These are phyloP conservation scores for Neurospora sp. DNA, from an alignment of 2,329 filamentous ascomycete species.

Conservation along the genomic window DNA sequence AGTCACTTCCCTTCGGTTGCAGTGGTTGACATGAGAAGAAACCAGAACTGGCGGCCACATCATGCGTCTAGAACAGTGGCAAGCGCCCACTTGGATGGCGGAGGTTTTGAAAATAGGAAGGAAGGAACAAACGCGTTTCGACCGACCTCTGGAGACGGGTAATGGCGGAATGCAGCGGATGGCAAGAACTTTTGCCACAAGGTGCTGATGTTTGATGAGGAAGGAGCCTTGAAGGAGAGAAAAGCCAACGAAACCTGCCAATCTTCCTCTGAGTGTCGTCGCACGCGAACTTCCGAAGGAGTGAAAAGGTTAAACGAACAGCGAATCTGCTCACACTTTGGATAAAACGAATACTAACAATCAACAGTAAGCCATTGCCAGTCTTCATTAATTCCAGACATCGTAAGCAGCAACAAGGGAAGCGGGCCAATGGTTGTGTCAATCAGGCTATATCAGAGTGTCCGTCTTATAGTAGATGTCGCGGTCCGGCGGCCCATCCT, in stretches of 20 bases:
- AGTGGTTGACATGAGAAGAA: neutral
- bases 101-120: neutral
- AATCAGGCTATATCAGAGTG: constrained; percentile 18
- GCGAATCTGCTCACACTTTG: constrained; percentile 18
- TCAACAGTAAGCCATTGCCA: constrained; percentile 6
- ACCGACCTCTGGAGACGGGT: neutral
- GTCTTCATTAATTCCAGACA: constrained; percentile 13
- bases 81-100: neutral
- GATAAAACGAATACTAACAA: constrained; percentile 16
- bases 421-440: constrained; percentile 3
- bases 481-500: constrained; percentile 18
- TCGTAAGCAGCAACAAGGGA: neutral
- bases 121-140: neutral
- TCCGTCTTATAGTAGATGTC: constrained; percentile 13
- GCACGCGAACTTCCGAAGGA: neutral
- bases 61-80: neutral
- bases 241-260: neutral
- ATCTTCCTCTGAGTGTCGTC: neutral
- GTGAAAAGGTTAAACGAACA: neutral
- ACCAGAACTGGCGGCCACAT: neutral
- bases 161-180: neutral
- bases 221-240: neutral
- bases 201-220: neutral
- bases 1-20: neutral
- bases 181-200: neutral